These are phyloP conservation scores for Fusarium zealandicum DNA, from an alignment of 2,329 filamentous ascomycete genomes.

Conservation along the genomic window DNA sequence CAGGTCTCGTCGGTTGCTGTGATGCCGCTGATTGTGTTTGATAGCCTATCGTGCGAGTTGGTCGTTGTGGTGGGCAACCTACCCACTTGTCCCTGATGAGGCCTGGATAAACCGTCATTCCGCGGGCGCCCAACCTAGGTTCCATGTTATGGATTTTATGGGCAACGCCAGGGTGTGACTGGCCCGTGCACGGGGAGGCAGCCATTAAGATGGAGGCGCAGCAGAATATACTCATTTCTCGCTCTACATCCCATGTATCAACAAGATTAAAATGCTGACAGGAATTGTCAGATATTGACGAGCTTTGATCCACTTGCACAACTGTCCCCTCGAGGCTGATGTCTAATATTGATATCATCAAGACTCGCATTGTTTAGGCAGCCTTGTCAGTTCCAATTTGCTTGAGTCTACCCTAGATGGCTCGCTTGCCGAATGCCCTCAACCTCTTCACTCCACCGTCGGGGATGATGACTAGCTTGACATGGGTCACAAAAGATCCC, in stretches of 20 bases:
- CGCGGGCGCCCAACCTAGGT: too few relatives aligned
- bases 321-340: background rate
- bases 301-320: constrained; percentile 6
- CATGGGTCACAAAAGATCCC: constrained; percentile 74
- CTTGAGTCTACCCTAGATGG: constrained; percentile 27
- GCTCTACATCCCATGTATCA: constrained; percentile 13
- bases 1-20: constrained; percentile 8
- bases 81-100: constrained; percentile 36
- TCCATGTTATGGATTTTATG: constrained; percentile 5
- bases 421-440: constrained; percentile 55
- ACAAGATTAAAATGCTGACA: constrained; percentile 20
- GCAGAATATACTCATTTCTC: background rate
- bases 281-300: constrained; percentile 31
- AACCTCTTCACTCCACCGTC: constrained; percentile 93
- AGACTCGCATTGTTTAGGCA: background rate
- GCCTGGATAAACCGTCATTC: constrained; percentile 40
- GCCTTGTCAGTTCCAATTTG: background rate
- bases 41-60: constrained; percentile 35
- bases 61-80: constrained; percentile 32
- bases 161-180: constrained; percentile 17
- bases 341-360: background rate
- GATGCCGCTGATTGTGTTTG: constrained; percentile 10
- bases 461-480: constrained; percentile 91
- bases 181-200: constrained; percentile 13
- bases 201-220: too few relatives aligned